These are phyloP conservation scores for Porodaedalea pini DNA, from an alignment of 1,284 basidiomycete genomes.

Conservation along the genomic window DNA sequence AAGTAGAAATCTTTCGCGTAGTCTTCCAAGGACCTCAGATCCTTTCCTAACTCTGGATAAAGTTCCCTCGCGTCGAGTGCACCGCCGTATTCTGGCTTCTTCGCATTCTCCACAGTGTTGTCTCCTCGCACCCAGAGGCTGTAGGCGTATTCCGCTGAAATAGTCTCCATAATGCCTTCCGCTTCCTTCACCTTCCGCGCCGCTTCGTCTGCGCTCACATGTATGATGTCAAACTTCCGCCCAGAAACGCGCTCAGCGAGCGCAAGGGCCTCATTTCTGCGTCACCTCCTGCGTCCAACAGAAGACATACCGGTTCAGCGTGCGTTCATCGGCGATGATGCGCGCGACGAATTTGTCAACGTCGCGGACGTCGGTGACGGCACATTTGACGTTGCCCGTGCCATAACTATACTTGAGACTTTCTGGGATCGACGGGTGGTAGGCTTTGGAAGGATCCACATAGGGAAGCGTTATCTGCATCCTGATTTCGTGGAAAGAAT, in stretches of 20 bases:
- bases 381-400: conserved; percentile 16
- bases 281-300: conserved; percentile 29
- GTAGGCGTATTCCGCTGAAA: conserved; percentile 2
- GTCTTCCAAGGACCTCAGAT: conserved; percentile 5
- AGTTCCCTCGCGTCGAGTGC: conserved; percentile 19
- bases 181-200: not conserved
- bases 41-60: conserved; percentile 14
- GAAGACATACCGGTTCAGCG: conserved; percentile 29
- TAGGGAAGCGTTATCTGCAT: not conserved
- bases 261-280: conserved; percentile 12
- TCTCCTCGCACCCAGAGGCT: conserved; percentile 13
- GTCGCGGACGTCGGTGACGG: conserved; percentile 18
- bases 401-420: not conserved
- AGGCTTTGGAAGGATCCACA: not conserved
- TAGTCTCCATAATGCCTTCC: not conserved
- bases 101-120: conserved; percentile 19
- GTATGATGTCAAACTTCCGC: not conserved
- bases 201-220: conserved; percentile 2
- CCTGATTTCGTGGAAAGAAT: conserved; percentile 8
- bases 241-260: conserved; percentile 5
- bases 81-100: conserved; percentile 16
- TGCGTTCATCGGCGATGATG: conserved; percentile 26
- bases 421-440: not conserved
- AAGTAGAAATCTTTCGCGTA: conserved; percentile 9
- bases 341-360: conserved; percentile 20